Conservation (phyloP, 139 green algal species). For the Chlorella vulgaris region DNA sequence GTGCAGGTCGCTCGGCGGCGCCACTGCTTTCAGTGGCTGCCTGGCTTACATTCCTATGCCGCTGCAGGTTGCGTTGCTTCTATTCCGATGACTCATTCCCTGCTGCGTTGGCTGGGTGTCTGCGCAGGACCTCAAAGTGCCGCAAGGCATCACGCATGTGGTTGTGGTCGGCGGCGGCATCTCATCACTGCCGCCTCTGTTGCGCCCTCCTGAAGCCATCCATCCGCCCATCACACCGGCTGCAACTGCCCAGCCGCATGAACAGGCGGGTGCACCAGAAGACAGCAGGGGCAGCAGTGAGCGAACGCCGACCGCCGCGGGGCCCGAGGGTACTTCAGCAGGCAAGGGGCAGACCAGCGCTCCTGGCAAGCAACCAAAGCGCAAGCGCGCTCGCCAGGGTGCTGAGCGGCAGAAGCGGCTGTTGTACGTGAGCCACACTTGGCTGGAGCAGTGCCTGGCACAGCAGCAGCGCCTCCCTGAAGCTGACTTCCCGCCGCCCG, state of each 20-base stretch:
- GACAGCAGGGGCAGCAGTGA: not conserved
- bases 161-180: conserved; percentile 12
- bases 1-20: too few species aligned
- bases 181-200: not conserved
- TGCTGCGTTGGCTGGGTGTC: too few species aligned
- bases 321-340: too few species aligned
- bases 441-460: conserved; percentile 14
- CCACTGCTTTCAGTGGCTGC: too few species aligned
- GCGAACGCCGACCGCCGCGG: not conserved
- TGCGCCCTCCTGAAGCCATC: not conserved
- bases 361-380: not conserved
- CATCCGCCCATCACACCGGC: not conserved
- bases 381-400: not conserved
- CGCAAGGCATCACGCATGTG: conserved; percentile 4
- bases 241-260: not conserved
- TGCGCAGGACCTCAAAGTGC: not conserved
- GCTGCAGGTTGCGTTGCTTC: too few species aligned
- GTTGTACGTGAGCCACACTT: not conserved
- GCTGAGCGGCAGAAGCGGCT: not conserved
- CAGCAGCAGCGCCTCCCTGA: not conserved
- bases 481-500: not conserved
- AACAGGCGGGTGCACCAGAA: not conserved
- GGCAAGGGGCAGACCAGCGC: not conserved
- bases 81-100: too few species aligned
- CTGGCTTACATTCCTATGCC: too few species aligned